Base-by-base conservation (phyloP, 2,329 filamentous ascomycete species). In the Pyrenochaeta sp. region DNA sequence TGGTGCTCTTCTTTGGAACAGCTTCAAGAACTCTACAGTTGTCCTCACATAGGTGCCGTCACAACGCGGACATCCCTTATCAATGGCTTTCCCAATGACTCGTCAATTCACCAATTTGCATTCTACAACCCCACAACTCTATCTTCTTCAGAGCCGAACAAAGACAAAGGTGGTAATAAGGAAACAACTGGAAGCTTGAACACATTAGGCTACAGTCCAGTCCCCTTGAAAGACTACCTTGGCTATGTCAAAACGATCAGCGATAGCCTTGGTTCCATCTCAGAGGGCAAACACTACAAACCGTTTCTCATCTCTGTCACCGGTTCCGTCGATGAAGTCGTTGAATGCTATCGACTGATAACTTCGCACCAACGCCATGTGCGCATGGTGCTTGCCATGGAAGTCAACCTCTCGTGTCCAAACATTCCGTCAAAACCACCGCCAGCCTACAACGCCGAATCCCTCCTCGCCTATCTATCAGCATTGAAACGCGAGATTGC, bases 361-460 rank as follows among this genome's bases (percentile, higher is more conserved):
- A 67, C 62, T 64, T 44, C 45, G 18, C 32, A 60, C 48, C 48
- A 77, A 44, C 13, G 29, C 2, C 41, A 38, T 2, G 74, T 63
- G 3, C 34, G 18, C 17, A 74, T 83, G 53, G 76, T 77, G 1
- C 73, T 89, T 1, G 84, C 84, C 13, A 82, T 91, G 75, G 89
- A 93, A 68, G 76, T 92, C 59, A 93, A 93, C 63, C 80, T 92
- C 20, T 87, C 83, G 21, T 92, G 89, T 56, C 89, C 89, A 0
- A 92, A 93, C 60, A 91, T 92, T 35, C 77, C 80, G 0, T 73
- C 74, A 13, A 79, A 80, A 32, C 84, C 88, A 1, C 89, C 89
- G 1, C 87, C 88, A 5, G 88, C 88, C 0, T 92, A 91, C 64
- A 77, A 81, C 6, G 68, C 74, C 0, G 52, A 54, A 0, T 73